Evolutionary conservation across 2,329 filamentous ascomycete species (phyloP), one percentile per base, ranked within the genome.

Genomic region (Stemphylium vesicarium): DNA sequence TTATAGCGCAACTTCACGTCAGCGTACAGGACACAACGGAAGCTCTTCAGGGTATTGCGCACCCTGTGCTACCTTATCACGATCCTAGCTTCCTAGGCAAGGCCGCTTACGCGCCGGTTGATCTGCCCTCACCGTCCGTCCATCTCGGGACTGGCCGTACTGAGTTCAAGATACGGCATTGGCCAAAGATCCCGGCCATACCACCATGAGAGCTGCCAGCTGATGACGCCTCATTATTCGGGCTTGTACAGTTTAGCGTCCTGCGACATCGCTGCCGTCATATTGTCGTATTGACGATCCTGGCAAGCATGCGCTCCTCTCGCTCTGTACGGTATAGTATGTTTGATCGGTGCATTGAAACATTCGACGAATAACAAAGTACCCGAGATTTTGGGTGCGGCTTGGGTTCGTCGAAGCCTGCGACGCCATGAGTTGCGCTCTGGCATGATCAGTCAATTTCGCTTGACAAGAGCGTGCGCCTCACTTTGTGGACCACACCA

Each of bases 71-170:
- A 63, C 62, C 66, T 68, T 70, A 66, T 71, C 65, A 60, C 56
- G 53, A 53, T 58, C 50, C 57, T 62, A 63, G 62, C 62, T 57
- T 56, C 43, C 60, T 54, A 57, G 64, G 60, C 63, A 60, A 57
- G 57, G 57, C 69, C 63, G 64, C 65, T 66, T 74, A 74, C 68
- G 70, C 71, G 70, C 71, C 72, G 65, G 71, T 65, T 73, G 72
- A 75, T 74, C 70, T 67, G 59, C 63, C 57, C 57, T 67, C 62
- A 64, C 56, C 60, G 55, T 62, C 65, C 60, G 54, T 67, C 63
- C 52, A 60, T 60, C 68, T 73, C 66, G 71, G 71, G 71, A 74
- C 69, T 70, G 71, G 71, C 72, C 70, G 71, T 61, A 56, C 57
- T 63, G 39, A 53, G 45, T 52, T 57, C 56, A 59, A 60, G 56